Conservation (phyloP, 208 protist species). For the Wallacemonas sp. region DNA sequence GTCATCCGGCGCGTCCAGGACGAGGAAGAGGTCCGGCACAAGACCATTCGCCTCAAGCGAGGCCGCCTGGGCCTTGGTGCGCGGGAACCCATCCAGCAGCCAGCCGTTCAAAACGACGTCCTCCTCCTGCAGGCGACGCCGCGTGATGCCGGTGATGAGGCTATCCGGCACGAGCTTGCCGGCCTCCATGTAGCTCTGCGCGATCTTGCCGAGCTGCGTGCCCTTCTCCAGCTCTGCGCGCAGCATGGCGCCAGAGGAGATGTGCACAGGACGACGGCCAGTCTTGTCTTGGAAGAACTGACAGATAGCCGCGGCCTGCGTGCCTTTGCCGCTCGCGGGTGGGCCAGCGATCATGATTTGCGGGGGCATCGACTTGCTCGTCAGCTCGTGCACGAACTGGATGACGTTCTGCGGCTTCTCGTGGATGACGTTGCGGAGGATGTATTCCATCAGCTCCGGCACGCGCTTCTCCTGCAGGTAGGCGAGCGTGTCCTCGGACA, state of each 20-base stretch:
- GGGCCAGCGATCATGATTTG: conserved; percentile 82
- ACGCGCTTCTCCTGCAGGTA: conserved; percentile 85
- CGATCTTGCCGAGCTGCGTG: conserved; percentile 60
- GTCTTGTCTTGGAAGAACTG: conserved; percentile 42
- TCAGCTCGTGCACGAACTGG: conserved; percentile 63
- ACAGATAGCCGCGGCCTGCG: conserved; percentile 68
- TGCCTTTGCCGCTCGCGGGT: conserved; percentile 80
- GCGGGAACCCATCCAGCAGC: conserved; percentile 92
- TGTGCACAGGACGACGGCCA: conserved; percentile 63
- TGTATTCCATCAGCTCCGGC: conserved; percentile 79
- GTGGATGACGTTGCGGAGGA: conserved; percentile 63
- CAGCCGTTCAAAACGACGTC: conserved; percentile 82
- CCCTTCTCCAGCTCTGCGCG: conserved; percentile 60
- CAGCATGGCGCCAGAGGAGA: conserved; percentile 87
- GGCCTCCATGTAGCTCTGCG: conserved; percentile 57
- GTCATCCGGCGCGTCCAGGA: conserved; percentile 78
- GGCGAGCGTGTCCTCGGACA: conserved; percentile 60
- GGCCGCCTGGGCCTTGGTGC: conserved; percentile 77
- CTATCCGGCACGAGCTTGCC: conserved; percentile 79
- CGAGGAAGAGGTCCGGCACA: conserved; percentile 59
- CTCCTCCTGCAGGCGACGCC: conserved; percentile 61
- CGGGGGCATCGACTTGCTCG: conserved; percentile 46
- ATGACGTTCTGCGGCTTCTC: conserved; percentile 70
- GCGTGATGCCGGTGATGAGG: conserved; percentile 68
- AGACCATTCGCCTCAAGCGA: conserved; percentile 70